Base-by-base conservation (phyloP, 106 monocot genomes). In the Dendrobium officinale region DNA sequence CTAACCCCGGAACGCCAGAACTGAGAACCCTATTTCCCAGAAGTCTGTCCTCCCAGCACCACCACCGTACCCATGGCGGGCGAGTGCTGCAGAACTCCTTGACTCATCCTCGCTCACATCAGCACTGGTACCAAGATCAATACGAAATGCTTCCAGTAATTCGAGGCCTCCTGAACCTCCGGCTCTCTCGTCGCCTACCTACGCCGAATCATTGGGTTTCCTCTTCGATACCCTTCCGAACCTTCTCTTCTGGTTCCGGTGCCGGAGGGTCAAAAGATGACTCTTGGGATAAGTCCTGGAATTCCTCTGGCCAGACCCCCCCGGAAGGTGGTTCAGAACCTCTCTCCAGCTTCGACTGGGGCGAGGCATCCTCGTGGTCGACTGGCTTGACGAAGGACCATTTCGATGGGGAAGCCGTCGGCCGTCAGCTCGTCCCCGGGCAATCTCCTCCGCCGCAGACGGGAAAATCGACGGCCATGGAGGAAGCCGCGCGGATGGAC, bases 301-400 rank as follows among this genome's bases (percentile, higher is more conserved):
- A 55, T 20, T 56, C 67, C 48, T 18, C 73, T 55, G 44, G 26
- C 44, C 15, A 20, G 15, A 13, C 77, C 66, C n/a, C 26, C 55
- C 59, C 22, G 16, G 77, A 22, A 5, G 26, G 42, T 16, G 79
- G 79, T 17, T 61, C 37, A 4, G 72, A 43, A 1, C 17, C 72
- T 3, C 17, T 67, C 4, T 59, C 87, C 18, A 87, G 80, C 13
- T 80, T 82, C 29, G 93, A 91, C 27, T 96, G 93, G 93, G 90
- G 84, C 61, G 83, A 86, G 24, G 81, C 54, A 29, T 85, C 92
- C n/a, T 88, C 97, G 10, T 98, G 94, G 94, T 94, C 97, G 47
- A 91, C 90, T 17, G 97, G 94, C 15, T 78, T 91, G 18, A 92
- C 92, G 37, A 88, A 83, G 80, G 92, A 90, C 17, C 88, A 94